Percentiles rank a stretch among this genome's conserved stretches.
Conservation (phyloP, 192 early-diverging fungal species). For the Coemansia sp. region DNA sequence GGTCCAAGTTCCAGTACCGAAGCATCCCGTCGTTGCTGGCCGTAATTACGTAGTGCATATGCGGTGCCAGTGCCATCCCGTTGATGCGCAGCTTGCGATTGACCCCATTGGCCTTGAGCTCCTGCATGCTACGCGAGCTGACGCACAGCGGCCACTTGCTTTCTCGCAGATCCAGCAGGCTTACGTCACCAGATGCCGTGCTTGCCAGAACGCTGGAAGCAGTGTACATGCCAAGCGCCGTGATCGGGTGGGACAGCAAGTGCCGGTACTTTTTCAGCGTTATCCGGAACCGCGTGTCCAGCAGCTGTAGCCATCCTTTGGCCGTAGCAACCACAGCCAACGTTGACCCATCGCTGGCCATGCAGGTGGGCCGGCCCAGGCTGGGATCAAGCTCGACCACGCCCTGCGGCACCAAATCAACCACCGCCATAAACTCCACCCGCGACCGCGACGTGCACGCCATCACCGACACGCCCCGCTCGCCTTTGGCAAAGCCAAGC, state of each 20-base stretch:
- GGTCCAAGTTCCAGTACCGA: conserved; percentile 74
- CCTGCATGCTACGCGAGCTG: conserved; percentile 55
- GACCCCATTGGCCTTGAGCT: conserved; percentile 58
- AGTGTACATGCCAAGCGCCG: conserved; percentile 15
- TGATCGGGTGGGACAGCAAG: conserved; percentile 25
- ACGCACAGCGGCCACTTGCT: conserved; percentile 45
- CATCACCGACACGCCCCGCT: conserved; percentile 20
- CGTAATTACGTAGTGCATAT: conserved; percentile 67
- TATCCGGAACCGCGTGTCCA: conserved; percentile 44
- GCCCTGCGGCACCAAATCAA: conserved; percentile 17
- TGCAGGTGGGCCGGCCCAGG: conserved; percentile 22
- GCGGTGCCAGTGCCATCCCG: conserved; percentile 55
- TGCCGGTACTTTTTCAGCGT: conserved; percentile 34
- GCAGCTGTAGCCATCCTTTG: conserved; percentile 20
- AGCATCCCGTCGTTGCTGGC: conserved; percentile 84
- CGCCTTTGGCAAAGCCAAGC: conserved; percentile 20
- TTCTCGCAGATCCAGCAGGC: conserved; percentile 38
- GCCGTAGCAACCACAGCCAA: conserved; percentile 37
- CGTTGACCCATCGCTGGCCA: conserved; percentile 16
- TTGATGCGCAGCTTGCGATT: conserved; percentile 59
- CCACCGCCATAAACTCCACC: conserved; percentile 28
- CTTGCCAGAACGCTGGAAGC: conserved; percentile 27
- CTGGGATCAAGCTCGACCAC: conserved; percentile 12
- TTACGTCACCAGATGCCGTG: conserved; percentile 33
- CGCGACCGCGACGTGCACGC: conserved; percentile 45